Conservation (phyloP, 768 basidiomycete species). For the Agaricus bisporus region DNA sequence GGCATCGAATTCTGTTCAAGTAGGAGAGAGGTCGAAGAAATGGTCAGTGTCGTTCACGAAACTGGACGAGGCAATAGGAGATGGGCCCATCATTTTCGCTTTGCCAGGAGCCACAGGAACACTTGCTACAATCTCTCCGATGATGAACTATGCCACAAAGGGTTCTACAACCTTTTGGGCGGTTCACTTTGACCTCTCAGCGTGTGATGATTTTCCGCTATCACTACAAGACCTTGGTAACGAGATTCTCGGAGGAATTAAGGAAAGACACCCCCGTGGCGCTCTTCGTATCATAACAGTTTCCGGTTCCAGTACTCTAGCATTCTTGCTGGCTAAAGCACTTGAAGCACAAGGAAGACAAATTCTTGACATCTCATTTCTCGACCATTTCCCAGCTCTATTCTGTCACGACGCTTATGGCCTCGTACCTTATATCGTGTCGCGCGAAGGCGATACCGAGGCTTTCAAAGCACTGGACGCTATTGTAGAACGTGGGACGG, state of each 20-base stretch:
- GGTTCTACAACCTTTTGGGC: not conserved
- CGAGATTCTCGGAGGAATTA: not conserved
- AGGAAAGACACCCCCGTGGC: not conserved
- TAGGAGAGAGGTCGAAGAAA: not conserved
- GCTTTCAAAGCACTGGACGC: not conserved
- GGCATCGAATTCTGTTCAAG: not conserved
- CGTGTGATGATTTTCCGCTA: not conserved
- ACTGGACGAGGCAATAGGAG: not conserved
- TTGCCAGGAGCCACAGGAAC: not conserved
- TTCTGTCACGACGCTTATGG: constrained; percentile 4
- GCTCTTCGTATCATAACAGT: not conserved
- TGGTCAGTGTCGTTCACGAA: not conserved
- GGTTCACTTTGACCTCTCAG: not conserved
- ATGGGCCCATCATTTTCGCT: not conserved
- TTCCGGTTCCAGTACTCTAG: constrained; percentile 2
- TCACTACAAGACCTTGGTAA: not conserved
- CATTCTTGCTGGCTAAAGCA: not conserved
- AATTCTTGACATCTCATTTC: not conserved
- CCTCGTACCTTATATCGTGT: not conserved
- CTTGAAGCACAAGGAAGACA: not conserved
- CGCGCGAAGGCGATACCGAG: not conserved
- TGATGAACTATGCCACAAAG: not conserved
- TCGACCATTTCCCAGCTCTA: constrained; percentile 3
- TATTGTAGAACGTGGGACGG: not conserved
- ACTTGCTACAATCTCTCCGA: not conserved